Evolutionary conservation across 305 asterid genomes (phyloP).

Genomic region (Fraxinus paxiana): DNA sequence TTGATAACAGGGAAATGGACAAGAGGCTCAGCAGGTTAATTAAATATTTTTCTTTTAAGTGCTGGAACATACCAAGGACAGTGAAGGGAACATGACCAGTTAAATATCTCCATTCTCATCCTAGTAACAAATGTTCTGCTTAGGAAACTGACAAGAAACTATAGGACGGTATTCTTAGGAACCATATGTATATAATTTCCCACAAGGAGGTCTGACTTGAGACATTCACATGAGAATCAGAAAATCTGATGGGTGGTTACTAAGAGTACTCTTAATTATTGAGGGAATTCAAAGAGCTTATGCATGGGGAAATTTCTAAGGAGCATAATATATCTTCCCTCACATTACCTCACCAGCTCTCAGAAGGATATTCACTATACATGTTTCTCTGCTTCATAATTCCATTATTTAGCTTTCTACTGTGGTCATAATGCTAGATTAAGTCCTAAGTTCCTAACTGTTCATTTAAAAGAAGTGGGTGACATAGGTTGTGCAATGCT

Average conservation of each 20-base stretch:
- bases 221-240: neutral
- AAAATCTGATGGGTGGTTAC: neutral
- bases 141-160: neutral
- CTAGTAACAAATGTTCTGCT: neutral
- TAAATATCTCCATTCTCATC: neutral
- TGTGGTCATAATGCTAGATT: neutral
- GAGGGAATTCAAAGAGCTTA: neutral
- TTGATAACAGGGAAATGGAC: neutral
- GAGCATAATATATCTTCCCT: neutral
- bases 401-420: neutral
- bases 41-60: neutral
- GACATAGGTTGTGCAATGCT: neutral
- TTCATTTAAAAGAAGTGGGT: neutral
- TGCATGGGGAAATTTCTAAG: neutral
- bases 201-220: neutral
- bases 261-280: neutral
- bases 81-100: neutral
- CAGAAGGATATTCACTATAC: neutral
- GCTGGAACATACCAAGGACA: neutral
- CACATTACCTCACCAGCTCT: neutral
- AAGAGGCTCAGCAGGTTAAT: neutral
- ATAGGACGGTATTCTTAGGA: neutral
- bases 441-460: neutral
- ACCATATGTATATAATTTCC: neutral
- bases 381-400: neutral